These are phyloP conservation scores for Aspergillus saccharolyticus DNA, from an alignment of 495 filamentous ascomycete species.

Conservation along the genomic window DNA sequence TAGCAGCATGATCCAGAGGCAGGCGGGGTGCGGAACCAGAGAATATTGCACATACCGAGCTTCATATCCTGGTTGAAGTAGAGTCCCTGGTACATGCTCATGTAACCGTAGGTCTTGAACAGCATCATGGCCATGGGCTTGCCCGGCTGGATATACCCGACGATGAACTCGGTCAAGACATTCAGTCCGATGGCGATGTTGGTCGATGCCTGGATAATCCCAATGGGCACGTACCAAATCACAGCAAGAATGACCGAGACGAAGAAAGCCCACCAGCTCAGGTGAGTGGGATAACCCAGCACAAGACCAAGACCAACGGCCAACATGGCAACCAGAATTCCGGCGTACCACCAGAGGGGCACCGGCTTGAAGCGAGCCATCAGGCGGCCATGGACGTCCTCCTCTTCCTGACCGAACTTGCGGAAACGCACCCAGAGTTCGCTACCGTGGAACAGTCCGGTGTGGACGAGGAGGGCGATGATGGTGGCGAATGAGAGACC, in stretches of 20 bases:
- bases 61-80: conserved; percentile 50
- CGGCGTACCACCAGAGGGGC: conserved; percentile 60
- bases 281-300: conserved; percentile 47
- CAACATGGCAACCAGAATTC: conserved; percentile 44
- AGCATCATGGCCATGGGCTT: conserved; percentile 60
- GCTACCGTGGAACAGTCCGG: conserved; percentile 50
- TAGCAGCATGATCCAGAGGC: too few species aligned
- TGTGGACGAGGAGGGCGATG: conserved; percentile 50
- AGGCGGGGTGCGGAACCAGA: background rate
- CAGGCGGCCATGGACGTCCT: conserved; percentile 60
- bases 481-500: conserved; percentile 58
- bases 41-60: conserved; percentile 24
- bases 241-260: conserved; percentile 44
- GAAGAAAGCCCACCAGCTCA: conserved; percentile 52
- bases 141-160: conserved; percentile 60
- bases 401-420: conserved; percentile 48
- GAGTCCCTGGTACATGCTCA: conserved; percentile 52
- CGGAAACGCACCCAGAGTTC: conserved; percentile 50
- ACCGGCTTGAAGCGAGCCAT: conserved; percentile 56
- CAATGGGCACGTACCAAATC: conserved; percentile 50
- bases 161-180: conserved; percentile 58
- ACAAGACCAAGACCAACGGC: conserved; percentile 49
- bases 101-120: conserved; percentile 59
- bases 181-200: conserved; percentile 53
- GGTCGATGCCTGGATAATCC: conserved; percentile 50